phyloP scores from a whole-genome alignment of 2,329 filamentous ascomycete species.

The Emergomyces orientalis region DNA sequence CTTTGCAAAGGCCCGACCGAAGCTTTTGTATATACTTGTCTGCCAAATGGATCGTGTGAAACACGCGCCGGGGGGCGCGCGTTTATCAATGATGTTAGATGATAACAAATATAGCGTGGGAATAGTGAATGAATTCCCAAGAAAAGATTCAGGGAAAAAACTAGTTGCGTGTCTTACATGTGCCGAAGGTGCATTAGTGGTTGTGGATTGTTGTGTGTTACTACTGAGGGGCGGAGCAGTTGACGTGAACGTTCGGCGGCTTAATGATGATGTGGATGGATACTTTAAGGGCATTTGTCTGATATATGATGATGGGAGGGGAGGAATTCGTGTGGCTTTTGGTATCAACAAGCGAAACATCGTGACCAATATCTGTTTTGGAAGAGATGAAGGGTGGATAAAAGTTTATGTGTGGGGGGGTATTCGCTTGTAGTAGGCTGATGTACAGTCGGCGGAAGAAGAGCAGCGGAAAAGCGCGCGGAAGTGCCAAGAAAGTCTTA shows the following conservation, averaged over 20 bases:
- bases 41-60: background rate
- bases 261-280: background rate
- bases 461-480: background rate
- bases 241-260: constrained; percentile 15
- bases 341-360: background rate
- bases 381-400: too few species aligned
- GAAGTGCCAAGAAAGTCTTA: background rate
- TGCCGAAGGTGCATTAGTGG: background rate
- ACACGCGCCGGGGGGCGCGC: background rate
- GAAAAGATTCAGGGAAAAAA: background rate
- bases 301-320: background rate
- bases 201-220: background rate
- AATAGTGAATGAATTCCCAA: background rate
- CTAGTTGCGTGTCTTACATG: background rate
- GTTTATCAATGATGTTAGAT: background rate
- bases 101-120: background rate
- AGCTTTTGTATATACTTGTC: constrained; percentile 33
- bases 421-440: background rate
- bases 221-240: background rate
- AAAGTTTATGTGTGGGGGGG: background rate
- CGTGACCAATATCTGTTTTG: background rate
- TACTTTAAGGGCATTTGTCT: background rate
- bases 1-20: constrained; percentile 39
- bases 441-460: background rate
- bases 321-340: background rate